These are phyloP conservation scores for Trametes elegans DNA, from an alignment of 768 basidiomycete genomes.

Conservation along the genomic window DNA sequence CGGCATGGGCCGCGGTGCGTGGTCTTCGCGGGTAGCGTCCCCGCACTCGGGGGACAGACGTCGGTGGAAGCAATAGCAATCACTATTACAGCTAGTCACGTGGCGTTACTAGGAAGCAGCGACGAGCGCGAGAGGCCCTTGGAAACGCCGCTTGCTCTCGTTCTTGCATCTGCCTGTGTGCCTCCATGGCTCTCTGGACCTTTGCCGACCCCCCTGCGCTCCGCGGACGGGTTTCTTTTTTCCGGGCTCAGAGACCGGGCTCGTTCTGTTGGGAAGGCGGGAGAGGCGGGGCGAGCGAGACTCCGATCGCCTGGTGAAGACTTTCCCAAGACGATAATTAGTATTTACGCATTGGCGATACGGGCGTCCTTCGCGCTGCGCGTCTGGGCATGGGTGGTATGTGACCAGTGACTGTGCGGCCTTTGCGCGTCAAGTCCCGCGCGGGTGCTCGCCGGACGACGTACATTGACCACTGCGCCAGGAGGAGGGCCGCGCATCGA, in stretches of 20 bases:
- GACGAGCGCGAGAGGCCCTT: neutral
- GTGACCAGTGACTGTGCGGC: neutral
- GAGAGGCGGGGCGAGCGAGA: neutral
- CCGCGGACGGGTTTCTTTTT: neutral
- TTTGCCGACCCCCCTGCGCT: neutral
- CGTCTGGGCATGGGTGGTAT: neutral
- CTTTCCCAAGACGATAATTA: slow-evolving; percentile 11
- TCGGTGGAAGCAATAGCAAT: neutral
- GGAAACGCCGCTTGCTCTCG: slow-evolving; percentile 5
- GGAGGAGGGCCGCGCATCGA: no score
- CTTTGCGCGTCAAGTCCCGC: slow-evolving; percentile 1
- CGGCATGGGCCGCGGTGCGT: neutral
- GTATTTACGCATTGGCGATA: slow-evolving; percentile 17
- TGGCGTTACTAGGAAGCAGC: neutral
- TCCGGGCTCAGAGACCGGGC: neutral
- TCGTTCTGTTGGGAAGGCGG: slow-evolving; percentile 3
- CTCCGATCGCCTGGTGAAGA: slow-evolving; percentile 15
- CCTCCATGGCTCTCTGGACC: neutral
- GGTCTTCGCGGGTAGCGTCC: neutral
- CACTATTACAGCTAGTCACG: neutral
- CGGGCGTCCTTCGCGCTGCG: neutral
- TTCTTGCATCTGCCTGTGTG: neutral
- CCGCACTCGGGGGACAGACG: neutral
- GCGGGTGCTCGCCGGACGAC: no score
- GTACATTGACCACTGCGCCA: slow-evolving; percentile 9